Evolutionary conservation across 495 filamentous ascomycete genomes (phyloP), one percentile per base, ranked within the genome.

Genomic region (Aspergillus hancockii): DNA sequence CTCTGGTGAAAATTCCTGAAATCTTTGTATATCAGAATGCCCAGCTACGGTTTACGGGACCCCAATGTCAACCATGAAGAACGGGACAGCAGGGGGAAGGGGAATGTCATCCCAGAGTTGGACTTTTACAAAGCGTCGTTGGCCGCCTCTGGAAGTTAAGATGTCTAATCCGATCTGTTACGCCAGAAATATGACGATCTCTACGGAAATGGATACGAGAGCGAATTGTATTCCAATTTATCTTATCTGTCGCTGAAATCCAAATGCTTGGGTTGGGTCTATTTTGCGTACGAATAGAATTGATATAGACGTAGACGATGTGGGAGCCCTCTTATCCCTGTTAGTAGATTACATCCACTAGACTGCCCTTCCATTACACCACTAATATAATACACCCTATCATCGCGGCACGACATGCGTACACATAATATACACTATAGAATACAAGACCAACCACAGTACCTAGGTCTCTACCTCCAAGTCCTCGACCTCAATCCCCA

Each of bases 1-100:
- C 58, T 60, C 19, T 54, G 45, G 50, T 57, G 32, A 30, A 21
- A 8, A 54, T 38, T 49, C 47, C 31, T 41, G 40, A 36, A 47
- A 12, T 54, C 36, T 18, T 45, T 36, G 28, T 40, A 53, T 53
- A 52, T 38, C 50, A 16, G 32, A 22, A 38, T 40, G 51, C 19
- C 9, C 43, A 8, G 43, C 21, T 47, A 8, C 43, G 38, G 38
- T 41, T 16, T 14, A 16, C 38, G 13, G 38, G 16, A 41, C 16
- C 3, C 16, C 13, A 16, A 16, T 12, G 14, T n/a, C 38, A 41
- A 41, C 25, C 25, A 41, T 2, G 14, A 6, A 41, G 14, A 18
- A 14, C 3, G 16, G 38, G 14, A 41, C 16, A 16, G 19, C 43
- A 23, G 43, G 7, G 43, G 43, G 19, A 22, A 23, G 10, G 43